These are phyloP conservation scores for Hericium rajendrae DNA, from an alignment of 768 basidiomycete genomes.

Conservation along the genomic window DNA sequence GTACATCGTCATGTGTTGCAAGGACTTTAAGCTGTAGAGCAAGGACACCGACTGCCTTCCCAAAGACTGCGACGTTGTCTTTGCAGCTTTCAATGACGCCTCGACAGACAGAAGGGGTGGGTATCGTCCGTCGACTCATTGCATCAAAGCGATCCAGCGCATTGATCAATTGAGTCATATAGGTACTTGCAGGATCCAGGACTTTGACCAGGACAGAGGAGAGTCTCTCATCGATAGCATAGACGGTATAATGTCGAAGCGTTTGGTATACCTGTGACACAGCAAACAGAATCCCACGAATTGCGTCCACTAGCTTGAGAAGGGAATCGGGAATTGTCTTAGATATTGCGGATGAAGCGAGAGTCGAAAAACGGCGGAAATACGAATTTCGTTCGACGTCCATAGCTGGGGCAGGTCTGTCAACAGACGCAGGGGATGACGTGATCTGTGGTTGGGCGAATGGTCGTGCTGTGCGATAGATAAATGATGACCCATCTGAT, in stretches of 20 bases:
- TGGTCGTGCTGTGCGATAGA: constrained; percentile 18
- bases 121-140: constrained; percentile 56
- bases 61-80: constrained; percentile 75
- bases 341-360: constrained; percentile 51
- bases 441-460: constrained; percentile 23
- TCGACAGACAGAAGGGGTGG: constrained; percentile 65
- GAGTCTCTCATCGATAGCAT: constrained; percentile 74
- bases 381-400: constrained; percentile 84
- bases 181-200: constrained; percentile 72
- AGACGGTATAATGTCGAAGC: constrained; percentile 77
- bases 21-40: constrained; percentile 73
- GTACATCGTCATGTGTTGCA: constrained; percentile 65
- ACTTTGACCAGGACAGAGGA: constrained; percentile 75
- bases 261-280: constrained; percentile 87
- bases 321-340: constrained; percentile 64
- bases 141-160: constrained; percentile 89
- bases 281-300: constrained; percentile 86
- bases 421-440: constrained; percentile 30
- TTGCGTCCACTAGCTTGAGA: constrained; percentile 69
- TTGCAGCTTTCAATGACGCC: constrained; percentile 74
- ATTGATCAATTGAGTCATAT: constrained; percentile 77
- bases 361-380: constrained; percentile 82
- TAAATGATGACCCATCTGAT: constrained; percentile 18
- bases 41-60: constrained; percentile 81
- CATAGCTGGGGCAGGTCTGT: constrained; percentile 44